phyloP scores from a whole-genome alignment of 2,329 filamentous ascomycete species.

The Fusarium annulatum region DNA sequence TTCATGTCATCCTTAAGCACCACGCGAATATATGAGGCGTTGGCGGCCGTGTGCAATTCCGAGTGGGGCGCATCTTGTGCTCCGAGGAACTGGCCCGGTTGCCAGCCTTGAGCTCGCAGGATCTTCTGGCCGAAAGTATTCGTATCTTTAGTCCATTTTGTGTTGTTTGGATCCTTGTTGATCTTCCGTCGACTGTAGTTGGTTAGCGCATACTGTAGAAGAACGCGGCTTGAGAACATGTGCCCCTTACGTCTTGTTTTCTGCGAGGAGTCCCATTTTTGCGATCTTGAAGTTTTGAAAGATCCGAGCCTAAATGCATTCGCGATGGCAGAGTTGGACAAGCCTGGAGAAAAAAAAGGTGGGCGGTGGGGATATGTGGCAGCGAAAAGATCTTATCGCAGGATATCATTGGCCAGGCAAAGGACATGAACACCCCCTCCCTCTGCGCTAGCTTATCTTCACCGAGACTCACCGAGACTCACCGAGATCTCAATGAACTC shows the following conservation, averaged over 20 bases:
- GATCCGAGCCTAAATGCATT: slow-evolving; percentile 12
- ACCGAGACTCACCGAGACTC: slow-evolving; percentile 27
- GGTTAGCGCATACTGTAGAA: slow-evolving; percentile 21
- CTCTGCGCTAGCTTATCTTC: slow-evolving; percentile 24
- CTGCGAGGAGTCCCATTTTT: slow-evolving; percentile 53
- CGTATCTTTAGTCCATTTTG: slow-evolving; percentile 86
- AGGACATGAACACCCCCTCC: background rate
- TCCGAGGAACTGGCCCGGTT: slow-evolving; percentile 84
- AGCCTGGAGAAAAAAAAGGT: slow-evolving; percentile 46
- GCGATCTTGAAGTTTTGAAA: slow-evolving; percentile 18
- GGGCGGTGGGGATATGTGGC: slow-evolving; percentile 42
- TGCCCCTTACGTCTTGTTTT: slow-evolving; percentile 48
- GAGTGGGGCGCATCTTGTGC: slow-evolving; percentile 80
- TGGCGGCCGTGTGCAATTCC: slow-evolving; percentile 81
- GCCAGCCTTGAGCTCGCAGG: slow-evolving; percentile 89
- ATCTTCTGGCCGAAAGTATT: slow-evolving; percentile 90
- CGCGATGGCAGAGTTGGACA: slow-evolving; percentile 21
- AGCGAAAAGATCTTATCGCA: slow-evolving; percentile 46
- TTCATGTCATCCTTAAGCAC: slow-evolving; percentile 90
- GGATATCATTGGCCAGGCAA: slow-evolving; percentile 39
- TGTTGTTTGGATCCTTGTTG: slow-evolving; percentile 94
- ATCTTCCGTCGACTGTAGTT: slow-evolving; percentile 69
- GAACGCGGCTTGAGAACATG: background rate
- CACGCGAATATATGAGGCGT: slow-evolving; percentile 86
- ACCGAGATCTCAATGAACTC: background rate